These are phyloP conservation scores for Aspergillus flavus DNA, from an alignment of 2,329 filamentous ascomycete genomes.

Conservation along the genomic window DNA sequence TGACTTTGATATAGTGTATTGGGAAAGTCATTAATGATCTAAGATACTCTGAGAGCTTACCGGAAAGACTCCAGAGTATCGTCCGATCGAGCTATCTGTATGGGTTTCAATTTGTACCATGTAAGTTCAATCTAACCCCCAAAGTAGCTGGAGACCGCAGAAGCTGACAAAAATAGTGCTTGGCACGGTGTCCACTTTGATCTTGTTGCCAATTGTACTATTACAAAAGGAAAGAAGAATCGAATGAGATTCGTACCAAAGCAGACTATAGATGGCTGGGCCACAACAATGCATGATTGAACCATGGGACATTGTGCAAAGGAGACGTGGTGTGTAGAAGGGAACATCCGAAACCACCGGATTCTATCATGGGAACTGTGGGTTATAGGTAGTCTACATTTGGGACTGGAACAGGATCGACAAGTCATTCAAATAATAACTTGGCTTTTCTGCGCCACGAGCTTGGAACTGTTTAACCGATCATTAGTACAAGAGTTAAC, in stretches of 20 bases:
- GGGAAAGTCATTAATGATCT: conserved; percentile 13
- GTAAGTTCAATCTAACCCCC: conserved; percentile 8
- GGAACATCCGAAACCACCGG: no score
- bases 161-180: not conserved
- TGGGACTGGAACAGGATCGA: no score
- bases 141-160: not conserved
- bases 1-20: conserved; percentile 8
- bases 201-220: not conserved
- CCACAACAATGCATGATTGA: no score
- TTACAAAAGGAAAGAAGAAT: not conserved
- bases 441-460: no score
- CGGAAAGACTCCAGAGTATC: conserved; percentile 7
- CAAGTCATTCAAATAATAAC: no score
- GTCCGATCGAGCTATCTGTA: conserved; percentile 14
- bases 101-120: conserved; percentile 13
- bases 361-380: no score
- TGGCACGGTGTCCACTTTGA: not conserved
- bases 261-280: not conserved
- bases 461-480: accelerated
- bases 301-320: no score
- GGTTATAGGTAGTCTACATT: no score
- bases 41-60: conserved; percentile 7
- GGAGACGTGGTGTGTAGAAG: no score
- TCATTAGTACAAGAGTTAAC: no score
- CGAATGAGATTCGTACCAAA: not conserved